phyloP scores from a whole-genome alignment of 331 rosid genomes.

The Telfairia occidentalis region DNA sequence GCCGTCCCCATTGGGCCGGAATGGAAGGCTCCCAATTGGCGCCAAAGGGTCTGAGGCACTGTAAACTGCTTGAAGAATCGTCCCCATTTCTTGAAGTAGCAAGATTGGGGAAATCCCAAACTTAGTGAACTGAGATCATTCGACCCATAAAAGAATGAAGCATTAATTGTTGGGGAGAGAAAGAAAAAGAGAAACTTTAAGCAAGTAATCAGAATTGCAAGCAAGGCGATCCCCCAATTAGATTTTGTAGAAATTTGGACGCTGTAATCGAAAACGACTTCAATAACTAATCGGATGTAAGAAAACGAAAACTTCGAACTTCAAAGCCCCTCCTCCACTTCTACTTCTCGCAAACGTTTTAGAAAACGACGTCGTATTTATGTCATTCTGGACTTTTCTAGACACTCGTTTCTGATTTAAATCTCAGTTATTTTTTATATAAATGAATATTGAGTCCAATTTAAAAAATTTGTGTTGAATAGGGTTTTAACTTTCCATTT shows the following conservation, averaged over 20 bases:
- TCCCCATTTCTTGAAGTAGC: constrained; percentile 18
- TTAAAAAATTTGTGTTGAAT: too few relatives aligned
- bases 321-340: background rate
- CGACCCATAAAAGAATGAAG: background rate
- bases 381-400: too few relatives aligned
- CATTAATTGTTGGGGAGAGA: background rate
- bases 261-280: background rate
- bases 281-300: background rate
- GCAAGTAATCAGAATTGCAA: background rate
- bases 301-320: background rate
- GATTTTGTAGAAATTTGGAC: background rate
- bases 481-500: too few relatives aligned
- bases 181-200: background rate
- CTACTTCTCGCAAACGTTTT: background rate
- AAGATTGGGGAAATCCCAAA: background rate
- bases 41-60: constrained; percentile 18
- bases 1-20: constrained; percentile 16
- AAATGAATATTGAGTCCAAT: too few relatives aligned
- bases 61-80: background rate
- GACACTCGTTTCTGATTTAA: too few relatives aligned
- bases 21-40: constrained; percentile 19
- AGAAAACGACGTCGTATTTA: background rate
- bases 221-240: background rate
- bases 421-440: too few relatives aligned
- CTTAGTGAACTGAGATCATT: background rate